Evolutionary conservation across 2,329 filamentous ascomycete species (phyloP), one percentile per base, ranked within the genome.

Genomic region (Calonectria hongkongensis): DNA sequence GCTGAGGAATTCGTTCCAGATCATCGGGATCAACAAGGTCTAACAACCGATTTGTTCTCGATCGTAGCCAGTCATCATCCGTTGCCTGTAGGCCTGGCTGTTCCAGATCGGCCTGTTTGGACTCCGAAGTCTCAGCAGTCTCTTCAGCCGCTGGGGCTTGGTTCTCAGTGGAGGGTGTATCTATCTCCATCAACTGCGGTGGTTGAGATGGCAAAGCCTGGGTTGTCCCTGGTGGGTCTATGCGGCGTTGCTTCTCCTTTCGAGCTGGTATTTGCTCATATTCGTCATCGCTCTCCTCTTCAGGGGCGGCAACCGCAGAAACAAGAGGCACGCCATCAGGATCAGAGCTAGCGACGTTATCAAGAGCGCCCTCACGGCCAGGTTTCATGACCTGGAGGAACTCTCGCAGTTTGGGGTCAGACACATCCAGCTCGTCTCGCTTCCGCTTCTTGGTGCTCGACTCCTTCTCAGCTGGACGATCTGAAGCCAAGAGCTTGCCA

Each of bases 31-130:
- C 95, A 67, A 96, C 88, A 33, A 98, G 87, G 82, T 96, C 97
- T 64, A 98, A 88, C 62, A 98, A 87, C 79, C 96, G 91, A 84
- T 93, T 98, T 16, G 96, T 98, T 78, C 94, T 92, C 74, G 94
- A 96, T 71, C 96, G 92, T 78, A 98, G 88, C 97, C 97, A 99
- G 84, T 98, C 96, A 73, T 93, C 92, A 84, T 98, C 95, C 27
- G 93, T 93, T 3, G 92, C 88, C 64, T 87, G 86, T 77, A 81
- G 69, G 77, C 79, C 71, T 73, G 78, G 76, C 51, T 79, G 74
- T 65, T 80, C 77, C 66, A 72, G 39, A 70, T 75, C 58, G 66
- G 73, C 45, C 71, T 74, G 71, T 70, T 71, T 72, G 68, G 76
- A 75, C 65, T 79, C 76, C 66, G 75, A 71, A 65, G 74, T 73